Conservation (phyloP, 768 basidiomycete genomes). For the Cystofilobasidium capitatum region DNA sequence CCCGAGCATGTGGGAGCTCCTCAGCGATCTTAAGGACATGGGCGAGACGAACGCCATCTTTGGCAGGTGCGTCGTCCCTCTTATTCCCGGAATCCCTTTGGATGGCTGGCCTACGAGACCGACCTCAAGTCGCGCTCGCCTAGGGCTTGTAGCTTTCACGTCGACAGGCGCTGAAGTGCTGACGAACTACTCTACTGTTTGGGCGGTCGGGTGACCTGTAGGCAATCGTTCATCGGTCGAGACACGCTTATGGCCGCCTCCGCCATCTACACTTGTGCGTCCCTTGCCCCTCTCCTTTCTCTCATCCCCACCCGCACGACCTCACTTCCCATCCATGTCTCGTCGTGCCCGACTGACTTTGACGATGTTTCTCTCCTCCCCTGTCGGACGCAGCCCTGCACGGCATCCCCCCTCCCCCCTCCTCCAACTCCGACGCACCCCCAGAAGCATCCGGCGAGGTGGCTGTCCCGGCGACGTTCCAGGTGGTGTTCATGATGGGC, state of each 20-base stretch:
- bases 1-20: slow-evolving; percentile 90
- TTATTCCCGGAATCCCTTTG: not conserved
- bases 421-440: not conserved
- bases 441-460: not conserved
- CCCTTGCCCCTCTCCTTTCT: not conserved
- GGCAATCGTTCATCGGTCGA: slow-evolving; percentile 59
- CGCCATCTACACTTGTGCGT: slow-evolving; percentile 79
- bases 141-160: too few species aligned
- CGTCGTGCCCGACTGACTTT: not conserved
- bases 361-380: not conserved
- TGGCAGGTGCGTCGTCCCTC: slow-evolving; percentile 50
- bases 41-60: slow-evolving; percentile 88
- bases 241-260: slow-evolving; percentile 86
- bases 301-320: too few species aligned
- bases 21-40: slow-evolving; percentile 91
- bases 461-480: slow-evolving; percentile 80
- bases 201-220: slow-evolving; percentile 32
- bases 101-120: not conserved
- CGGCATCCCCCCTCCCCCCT: slow-evolving; percentile 1
- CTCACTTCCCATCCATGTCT: too few species aligned
- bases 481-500: slow-evolving; percentile 82
- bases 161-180: too few species aligned
- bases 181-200: not conserved
- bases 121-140: not conserved
- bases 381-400: slow-evolving; percentile 18